phyloP scores from a whole-genome alignment of 2,329 filamentous ascomycete species.

The Aspergillus flavus region DNA sequence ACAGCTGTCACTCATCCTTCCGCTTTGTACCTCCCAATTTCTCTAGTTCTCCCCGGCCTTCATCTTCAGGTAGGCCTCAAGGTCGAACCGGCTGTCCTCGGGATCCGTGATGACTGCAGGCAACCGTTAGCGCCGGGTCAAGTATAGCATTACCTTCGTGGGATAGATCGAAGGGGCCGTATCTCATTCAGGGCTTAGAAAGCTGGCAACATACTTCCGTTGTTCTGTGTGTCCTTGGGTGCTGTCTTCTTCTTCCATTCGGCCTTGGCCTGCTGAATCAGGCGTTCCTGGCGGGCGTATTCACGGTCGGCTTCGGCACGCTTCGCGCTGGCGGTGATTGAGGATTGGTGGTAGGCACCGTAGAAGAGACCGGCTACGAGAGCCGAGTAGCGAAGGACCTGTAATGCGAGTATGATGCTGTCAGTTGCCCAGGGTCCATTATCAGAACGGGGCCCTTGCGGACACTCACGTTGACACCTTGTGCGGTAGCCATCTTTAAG shows the following conservation, averaged over 20 bases:
- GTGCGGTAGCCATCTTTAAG: conserved; percentile 62
- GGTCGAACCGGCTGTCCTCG: conserved; percentile 86
- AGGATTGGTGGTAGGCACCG: conserved; percentile 89
- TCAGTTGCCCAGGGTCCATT: conserved; percentile 22
- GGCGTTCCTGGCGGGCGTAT: conserved; percentile 84
- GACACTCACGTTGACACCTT: conserved; percentile 66
- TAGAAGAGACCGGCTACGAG: conserved; percentile 91
- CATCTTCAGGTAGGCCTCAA: conserved; percentile 78
- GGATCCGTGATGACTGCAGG: conserved; percentile 70
- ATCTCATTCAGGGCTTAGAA: background rate
- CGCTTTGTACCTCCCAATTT: conserved; percentile 24
- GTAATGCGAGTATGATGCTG: conserved; percentile 23
- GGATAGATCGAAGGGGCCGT: conserved; percentile 8
- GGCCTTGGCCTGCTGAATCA: conserved; percentile 91
- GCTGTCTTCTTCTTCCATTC: conserved; percentile 80
- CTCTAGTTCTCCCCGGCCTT: conserved; percentile 53
- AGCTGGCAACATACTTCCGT: conserved; percentile 37
- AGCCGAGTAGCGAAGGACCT: conserved; percentile 98
- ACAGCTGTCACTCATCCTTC: conserved; percentile 36
- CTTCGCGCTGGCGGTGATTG: conserved; percentile 73
- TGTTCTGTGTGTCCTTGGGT: conserved; percentile 47
- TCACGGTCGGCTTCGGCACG: conserved; percentile 73
- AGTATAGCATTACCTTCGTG: conserved; percentile 16
- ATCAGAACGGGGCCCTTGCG: conserved; percentile 23
- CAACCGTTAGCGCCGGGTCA: conserved; percentile 22